Percentiles rank a stretch among this genome's conserved stretches.
Conservation (phyloP, 768 basidiomycete species). For the Obba rivulosa region DNA sequence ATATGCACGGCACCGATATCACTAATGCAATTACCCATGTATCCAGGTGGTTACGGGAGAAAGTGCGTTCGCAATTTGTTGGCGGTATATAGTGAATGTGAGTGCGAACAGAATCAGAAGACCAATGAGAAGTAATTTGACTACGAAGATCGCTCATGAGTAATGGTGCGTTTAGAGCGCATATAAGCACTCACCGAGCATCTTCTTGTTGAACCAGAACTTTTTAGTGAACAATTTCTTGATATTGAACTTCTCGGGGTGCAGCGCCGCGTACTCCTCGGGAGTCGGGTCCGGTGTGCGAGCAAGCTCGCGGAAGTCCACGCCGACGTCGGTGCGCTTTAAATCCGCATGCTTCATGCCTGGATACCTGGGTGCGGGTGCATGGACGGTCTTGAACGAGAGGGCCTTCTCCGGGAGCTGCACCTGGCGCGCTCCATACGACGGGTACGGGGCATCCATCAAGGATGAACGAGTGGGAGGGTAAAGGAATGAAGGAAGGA, state of each 20-base stretch:
- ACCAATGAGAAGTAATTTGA: background rate
- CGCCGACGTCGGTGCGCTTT: background rate
- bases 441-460: background rate
- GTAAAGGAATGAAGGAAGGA: background rate
- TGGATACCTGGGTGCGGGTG: no score
- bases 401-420: no score
- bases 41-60: slow-evolving; percentile 60
- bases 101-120: slow-evolving; percentile 26
- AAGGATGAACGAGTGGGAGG: background rate
- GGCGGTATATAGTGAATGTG: slow-evolving; percentile 36
- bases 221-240: slow-evolving; percentile 16
- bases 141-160: background rate
- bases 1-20: background rate
- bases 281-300: slow-evolving; percentile 31
- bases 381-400: no score
- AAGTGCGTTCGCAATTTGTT: slow-evolving; percentile 59
- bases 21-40: slow-evolving; percentile 39
- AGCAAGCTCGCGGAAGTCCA: slow-evolving; percentile 11
- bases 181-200: slow-evolving; percentile 18
- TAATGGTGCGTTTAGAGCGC: background rate
- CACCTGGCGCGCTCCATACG: background rate
- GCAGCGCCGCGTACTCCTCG: slow-evolving; percentile 13
- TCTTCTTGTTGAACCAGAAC: slow-evolving; percentile 25
- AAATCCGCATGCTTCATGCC: no score
- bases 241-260: slow-evolving; percentile 14